Conservation (phyloP, 108 stramenopile genomes). For the Skeletonema potamos region DNA sequence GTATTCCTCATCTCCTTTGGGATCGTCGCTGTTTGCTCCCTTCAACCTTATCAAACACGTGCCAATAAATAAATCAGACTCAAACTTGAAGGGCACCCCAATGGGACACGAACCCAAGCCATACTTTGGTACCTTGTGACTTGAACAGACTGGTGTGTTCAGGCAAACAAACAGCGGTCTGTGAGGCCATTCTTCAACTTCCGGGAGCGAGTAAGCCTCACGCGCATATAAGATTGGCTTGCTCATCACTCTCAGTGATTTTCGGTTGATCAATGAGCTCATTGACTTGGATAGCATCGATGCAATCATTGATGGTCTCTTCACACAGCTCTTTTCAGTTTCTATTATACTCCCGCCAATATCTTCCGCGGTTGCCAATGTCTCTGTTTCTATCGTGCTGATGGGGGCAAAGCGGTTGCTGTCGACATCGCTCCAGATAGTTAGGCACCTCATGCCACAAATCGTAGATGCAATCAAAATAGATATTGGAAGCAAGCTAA, state of each 20-base stretch:
- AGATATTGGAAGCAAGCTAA: background rate
- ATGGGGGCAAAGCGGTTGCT: background rate
- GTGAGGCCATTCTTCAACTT: conserved; percentile 41
- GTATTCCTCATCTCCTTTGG: conserved; percentile 44
- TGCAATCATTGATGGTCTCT: background rate
- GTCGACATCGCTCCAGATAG: conserved; percentile 19
- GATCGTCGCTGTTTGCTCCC: conserved; percentile 33
- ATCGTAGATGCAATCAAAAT: conserved; percentile 4
- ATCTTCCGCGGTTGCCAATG: background rate
- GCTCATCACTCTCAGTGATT: background rate
- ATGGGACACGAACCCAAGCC: conserved; percentile 25
- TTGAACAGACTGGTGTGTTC: conserved; percentile 27
- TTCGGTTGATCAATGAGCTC: background rate
- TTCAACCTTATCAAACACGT: conserved; percentile 51
- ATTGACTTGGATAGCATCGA: conserved; percentile 1
- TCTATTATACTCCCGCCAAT: background rate
- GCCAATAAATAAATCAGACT: conserved; percentile 57
- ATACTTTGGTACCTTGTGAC: conserved; percentile 29
- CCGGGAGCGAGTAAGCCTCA: conserved; percentile 28
- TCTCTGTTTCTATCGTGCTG: background rate
- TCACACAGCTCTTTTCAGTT: background rate
- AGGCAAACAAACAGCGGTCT: conserved; percentile 47
- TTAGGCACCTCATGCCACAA: conserved; percentile 1
- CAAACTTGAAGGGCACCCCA: conserved; percentile 50
- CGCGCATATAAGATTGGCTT: conserved; percentile 15